Percentiles rank a stretch among this genome's conserved stretches.
Conservation (phyloP, 75 land plant genomes). For the Pinus taeda region DNA sequence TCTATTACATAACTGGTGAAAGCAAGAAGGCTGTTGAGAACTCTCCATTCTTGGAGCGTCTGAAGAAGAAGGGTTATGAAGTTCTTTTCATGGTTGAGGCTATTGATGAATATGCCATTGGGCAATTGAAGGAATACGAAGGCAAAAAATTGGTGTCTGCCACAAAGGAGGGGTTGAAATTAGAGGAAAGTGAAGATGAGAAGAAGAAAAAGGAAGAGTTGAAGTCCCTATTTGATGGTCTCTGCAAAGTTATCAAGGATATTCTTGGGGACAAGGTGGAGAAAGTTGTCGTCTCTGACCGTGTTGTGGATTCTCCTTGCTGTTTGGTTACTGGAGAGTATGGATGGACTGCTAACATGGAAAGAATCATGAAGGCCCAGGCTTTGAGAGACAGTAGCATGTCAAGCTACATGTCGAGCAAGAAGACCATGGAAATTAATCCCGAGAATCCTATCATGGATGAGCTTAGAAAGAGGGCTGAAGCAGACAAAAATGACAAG, state of each 20-base stretch:
- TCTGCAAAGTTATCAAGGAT: conserved; percentile 74
- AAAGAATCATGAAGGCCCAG: conserved; percentile 86
- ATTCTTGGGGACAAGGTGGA: conserved; percentile 75
- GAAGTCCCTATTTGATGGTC: too few relatives aligned
- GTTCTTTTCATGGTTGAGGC: conserved; percentile 80
- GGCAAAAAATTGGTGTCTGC: conserved; percentile 69
- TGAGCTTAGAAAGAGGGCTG: conserved; percentile 52
- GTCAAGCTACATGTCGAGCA: conserved; percentile 63
- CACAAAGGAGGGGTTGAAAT: conserved; percentile 51
- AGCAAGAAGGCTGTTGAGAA: conserved; percentile 71
- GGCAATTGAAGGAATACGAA: conserved; percentile 67
- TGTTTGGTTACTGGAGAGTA: conserved; percentile 81
- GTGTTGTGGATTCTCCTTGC: conserved; percentile 78
- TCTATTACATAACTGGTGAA: conserved; percentile 71
- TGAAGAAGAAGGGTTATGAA: conserved; percentile 75
- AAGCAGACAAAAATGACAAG: conserved; percentile 62
- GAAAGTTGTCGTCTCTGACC: conserved; percentile 71
- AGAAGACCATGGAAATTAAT: conserved; percentile 75
- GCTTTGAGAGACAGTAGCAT: conserved; percentile 79
- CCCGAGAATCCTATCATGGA: conserved; percentile 71
- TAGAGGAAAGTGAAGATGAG: too few relatives aligned
- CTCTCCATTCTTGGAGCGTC: conserved; percentile 80
- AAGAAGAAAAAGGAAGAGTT: too few relatives aligned
- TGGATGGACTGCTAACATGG: conserved; percentile 90
- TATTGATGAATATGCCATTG: conserved; percentile 70